phyloP scores from a whole-genome alignment of 2,329 filamentous ascomycete genomes.

The Fusarium succisae region DNA sequence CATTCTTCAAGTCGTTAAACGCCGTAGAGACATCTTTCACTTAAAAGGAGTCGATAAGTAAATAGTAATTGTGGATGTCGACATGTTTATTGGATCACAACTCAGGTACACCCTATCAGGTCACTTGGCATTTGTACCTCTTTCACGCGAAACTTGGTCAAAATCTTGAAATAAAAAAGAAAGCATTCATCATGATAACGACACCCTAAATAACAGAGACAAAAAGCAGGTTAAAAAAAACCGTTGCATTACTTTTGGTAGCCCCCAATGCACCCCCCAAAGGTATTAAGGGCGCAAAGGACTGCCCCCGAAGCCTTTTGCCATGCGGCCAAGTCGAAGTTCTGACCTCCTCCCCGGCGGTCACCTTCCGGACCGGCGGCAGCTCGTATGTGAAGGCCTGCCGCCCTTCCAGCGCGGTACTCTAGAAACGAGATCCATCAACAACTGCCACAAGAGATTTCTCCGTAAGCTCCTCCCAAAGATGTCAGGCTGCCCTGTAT shows the following conservation, averaged over 20 bases:
- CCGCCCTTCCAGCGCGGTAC: slow-evolving; percentile 42
- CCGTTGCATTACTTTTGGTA: slow-evolving; percentile 57
- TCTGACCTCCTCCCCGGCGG: slow-evolving; percentile 44
- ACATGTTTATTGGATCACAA: background rate
- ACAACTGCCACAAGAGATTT: slow-evolving; percentile 50
- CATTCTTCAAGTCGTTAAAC: background rate
- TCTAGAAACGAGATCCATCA: slow-evolving; percentile 56
- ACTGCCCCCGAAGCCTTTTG: slow-evolving; percentile 50
- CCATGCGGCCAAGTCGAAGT: slow-evolving; percentile 46
- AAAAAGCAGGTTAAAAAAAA: slow-evolving; percentile 47
- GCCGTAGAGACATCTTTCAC: background rate
- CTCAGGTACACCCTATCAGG: background rate
- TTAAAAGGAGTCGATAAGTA: background rate
- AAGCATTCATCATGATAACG: slow-evolving; percentile 47
- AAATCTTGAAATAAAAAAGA: slow-evolving; percentile 30
- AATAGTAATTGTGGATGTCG: background rate
- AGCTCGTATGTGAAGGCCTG: slow-evolving; percentile 13
- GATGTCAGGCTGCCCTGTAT: slow-evolving; percentile 43
- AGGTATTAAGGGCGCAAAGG: slow-evolving; percentile 51
- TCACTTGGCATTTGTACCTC: background rate
- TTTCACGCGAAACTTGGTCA: background rate
- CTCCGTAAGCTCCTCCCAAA: slow-evolving; percentile 44
- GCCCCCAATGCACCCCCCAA: slow-evolving; percentile 48
- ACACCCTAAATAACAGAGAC: slow-evolving; percentile 51
- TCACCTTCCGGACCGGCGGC: slow-evolving; percentile 45